Base-by-base conservation (phyloP, 768 basidiomycete species). In the Trametes gibbosa region DNA sequence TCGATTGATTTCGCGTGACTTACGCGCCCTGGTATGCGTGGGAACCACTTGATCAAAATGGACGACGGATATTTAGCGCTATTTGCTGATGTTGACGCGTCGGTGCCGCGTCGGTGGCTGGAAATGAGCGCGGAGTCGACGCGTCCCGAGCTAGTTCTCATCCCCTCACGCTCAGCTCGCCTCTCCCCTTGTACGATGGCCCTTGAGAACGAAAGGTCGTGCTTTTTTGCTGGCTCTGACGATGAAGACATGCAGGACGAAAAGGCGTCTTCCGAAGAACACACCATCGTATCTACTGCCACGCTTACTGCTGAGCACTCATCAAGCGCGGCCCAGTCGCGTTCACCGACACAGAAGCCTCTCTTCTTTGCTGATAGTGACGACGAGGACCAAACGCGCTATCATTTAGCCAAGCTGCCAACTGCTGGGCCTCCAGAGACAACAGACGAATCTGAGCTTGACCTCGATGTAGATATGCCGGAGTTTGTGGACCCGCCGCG, bases 221-320 rank as follows among this genome's bases (percentile, higher is more conserved):
- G 81, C 10, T 89, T 89, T 68, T 88, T 89, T 69, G 81, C 83
- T 37, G 79, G 78, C 35, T 83, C 85, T 16, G 76, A 76, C 35
- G 84, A 82, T 55, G 78, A 84, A 62, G 56, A 53, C n/a, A 53
- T 45, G 46, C 76, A 75, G 8, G 75, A 75, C 21, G 10, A 34
- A 16, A 6, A 40, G 29, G 2, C 40, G 37, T 0, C 50, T 37
- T 9, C 17, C 27, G 25, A 1, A 5, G 24, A 46, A 1, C 43
- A 17, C 41, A 2, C 17, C 17, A n/a, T 42, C 19, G 17, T 42
- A 12, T 16, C 24, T 13, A 25, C 16, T 13, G 39, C 17, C 27
- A 23, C 8, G 19, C 17, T 29, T 24, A 6, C n/a, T 7, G 19
- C 43, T 13, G 29, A 23, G 21, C 23, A 42, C 13, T 24, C n/a